Evolutionary conservation across 1,139 yeast species (phyloP).

Genomic region (Hemisphaericaspora lyxosophila): DNA sequence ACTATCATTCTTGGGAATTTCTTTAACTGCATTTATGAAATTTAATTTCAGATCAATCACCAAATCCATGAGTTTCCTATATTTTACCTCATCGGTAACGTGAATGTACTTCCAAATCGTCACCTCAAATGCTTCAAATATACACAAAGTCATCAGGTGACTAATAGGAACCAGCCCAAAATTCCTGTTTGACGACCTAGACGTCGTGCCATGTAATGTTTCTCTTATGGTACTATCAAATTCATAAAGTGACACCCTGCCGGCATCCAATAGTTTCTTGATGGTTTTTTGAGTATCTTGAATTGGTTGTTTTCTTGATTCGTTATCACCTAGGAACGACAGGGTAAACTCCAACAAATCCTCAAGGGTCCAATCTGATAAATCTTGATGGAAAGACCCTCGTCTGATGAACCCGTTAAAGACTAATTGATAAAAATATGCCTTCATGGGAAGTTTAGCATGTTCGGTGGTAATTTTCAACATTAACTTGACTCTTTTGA

Average conservation of each 20-base stretch:
- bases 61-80: too few species aligned
- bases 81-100: neutral
- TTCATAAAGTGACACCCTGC: neutral
- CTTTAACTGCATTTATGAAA: too few species aligned
- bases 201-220: neutral
- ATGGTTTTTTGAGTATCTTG: constrained; percentile 2
- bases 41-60: too few species aligned
- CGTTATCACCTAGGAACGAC: neutral
- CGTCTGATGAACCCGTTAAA: constrained; percentile 1
- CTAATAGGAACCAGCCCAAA: neutral
- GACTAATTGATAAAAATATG: neutral
- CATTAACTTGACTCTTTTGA: neutral
- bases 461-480: constrained; percentile 1
- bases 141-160: neutral
- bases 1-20: too few species aligned
- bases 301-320: neutral
- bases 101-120: neutral
- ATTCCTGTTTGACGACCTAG: neutral
- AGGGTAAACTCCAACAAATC: constrained; percentile 1
- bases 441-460: constrained; percentile 3
- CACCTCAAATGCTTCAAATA: neutral
- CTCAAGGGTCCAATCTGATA: constrained; percentile 4
- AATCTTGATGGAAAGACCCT: neutral
- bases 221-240: neutral
- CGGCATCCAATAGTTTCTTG: neutral